Evolutionary conservation across 1,284 basidiomycete genomes (phyloP), one percentile per base, ranked within the genome.

Genomic region (Kwoniella shivajii): DNA sequence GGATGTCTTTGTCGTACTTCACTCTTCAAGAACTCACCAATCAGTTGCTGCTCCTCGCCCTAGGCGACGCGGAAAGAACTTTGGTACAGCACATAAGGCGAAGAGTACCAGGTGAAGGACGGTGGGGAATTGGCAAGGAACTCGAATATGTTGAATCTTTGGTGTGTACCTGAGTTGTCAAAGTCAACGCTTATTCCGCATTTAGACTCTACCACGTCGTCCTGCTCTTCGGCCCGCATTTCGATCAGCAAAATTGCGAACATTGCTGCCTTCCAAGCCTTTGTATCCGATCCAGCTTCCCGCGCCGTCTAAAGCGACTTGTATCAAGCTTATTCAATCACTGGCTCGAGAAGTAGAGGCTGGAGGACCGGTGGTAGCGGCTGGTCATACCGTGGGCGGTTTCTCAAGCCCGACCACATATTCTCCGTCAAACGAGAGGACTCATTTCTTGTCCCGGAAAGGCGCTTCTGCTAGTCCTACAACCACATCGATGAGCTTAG

Each of bases 1-100:
- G 77, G n/a, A 68, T 78, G 68, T 72, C 71, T 6, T 49, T 78
- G 50, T 75, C 73, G 16, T 77, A 77, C 54, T 75, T 78, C 44
- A 71, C 71, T 4, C 63, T 74, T 20, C 60, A 59, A 24, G 75
- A 76, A 39, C 65, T 78, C 0, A 68, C 67, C 0, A 56, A 64
- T 11, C 72, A 77, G 64, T 64, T 78, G 4, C 56, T 72, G 14
- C 34, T 59, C 26, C 57, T 76, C 31, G 57, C 69, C 0, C 56
- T 75, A 1, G 61, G 60, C 1, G 75, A 75, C 46, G 75, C 73
- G 1, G 77, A 77, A 55, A 60, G 73, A n/a, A 72, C 68, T 0
- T 42, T 78, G 24, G 68, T 76, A 4, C 74, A 76, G 53, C 75
- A 76, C 55, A 67, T 77, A 13, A 60, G 72, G 10, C 60, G 75